Base-by-base conservation (phyloP, 2,329 filamentous ascomycete genomes). In the Cytospora chrysosperma region DNA sequence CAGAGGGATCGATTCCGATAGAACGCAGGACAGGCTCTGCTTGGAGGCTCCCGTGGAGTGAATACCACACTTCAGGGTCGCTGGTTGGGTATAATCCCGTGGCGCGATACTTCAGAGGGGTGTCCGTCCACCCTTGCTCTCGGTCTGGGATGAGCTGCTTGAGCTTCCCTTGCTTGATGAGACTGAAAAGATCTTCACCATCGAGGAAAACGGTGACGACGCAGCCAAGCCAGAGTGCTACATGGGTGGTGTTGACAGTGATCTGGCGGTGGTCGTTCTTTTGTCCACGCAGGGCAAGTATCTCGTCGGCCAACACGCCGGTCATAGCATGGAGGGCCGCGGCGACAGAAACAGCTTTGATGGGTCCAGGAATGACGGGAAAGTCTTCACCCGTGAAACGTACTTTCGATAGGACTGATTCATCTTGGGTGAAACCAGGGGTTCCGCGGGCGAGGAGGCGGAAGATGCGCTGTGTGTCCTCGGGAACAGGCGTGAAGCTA, bases 11-110 rank as follows among this genome's bases (percentile, higher is more conserved):
- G 56, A 84, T 75, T 5, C 79, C 80, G 51, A 83, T 77, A n/a
- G 78, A 76, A 28, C 72, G 68, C 1, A 84, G 74, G 0, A 79
- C 78, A 2, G 76, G 74, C 2, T 70, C 69, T 0, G 80, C 77
- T 40, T 81, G 70, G 52, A 84, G 72, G 0, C 78, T 82, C 6
- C 82, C 82, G 59, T 84, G 80, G 0, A 85, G 72, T 13, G 79
- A 80, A 68, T 81, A 85, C 78, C 79, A 82, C 0, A 77, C 75
- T 0, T 74, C 72, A 0, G 74, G 70, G 37, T 79, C 71, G n/a
- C 74, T 77, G 0, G 82, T 84, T 9, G 77, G 78, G 65, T 83
- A 84, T 53, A 82, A 75, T 2, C 75, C 78, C 9, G 78, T 80
- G 4, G 75, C 70, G 21, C 80, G 75, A 51, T 76, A 76, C 34